Evolutionary conservation across 192 early-diverging fungal genomes (phyloP), one percentile per base, ranked within the genome.

Genomic region (Jimgerdemannia lactiflua): DNA sequence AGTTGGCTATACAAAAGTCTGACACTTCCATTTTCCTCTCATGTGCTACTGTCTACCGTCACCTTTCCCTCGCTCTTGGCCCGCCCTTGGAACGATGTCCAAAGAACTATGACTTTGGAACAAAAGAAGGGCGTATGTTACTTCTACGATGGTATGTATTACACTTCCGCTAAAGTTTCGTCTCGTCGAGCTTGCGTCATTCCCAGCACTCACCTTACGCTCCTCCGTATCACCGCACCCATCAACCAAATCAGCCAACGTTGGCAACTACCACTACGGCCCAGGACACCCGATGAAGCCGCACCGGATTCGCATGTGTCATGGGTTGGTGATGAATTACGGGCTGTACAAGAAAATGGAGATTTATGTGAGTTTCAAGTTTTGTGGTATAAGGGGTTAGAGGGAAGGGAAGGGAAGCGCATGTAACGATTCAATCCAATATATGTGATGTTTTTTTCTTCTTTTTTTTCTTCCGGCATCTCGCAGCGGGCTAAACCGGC

Each of bases 211-310:
- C 59, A 11, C 20, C 42, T 71, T 39, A 73, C 39, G 70, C 7
- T 63, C 42, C 44, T 54, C 54, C 70, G 6, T 73, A 9, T 66
- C 65, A 68, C 29, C 29, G 29, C 29, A 29, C 29, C 29, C 29
- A 29, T 29, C 29, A 29, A 29, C 29, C 29, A 29, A 29, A 29
- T 29, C 77, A 88, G 88, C 86, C 67, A 86, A 90, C 76, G 86
- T 95, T 43, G 93, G 93, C 10, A 91, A 91, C 77, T 98, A 92
- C 80, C 94, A 94, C 75, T 98, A 95, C 86, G 95, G 95, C 40
- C 86, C 88, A 82, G 94, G 94, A n/a, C 98, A 99, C 81, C 95
- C 95, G 19, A 99, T 99, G 98, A 97, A 98, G 77, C 98, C 98
- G 39, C 94, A 95, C 64, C 84, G 98, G 72, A 93, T 99, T 68